Conservation (phyloP, 768 basidiomycete species). For the Suillus sp. region DNA sequence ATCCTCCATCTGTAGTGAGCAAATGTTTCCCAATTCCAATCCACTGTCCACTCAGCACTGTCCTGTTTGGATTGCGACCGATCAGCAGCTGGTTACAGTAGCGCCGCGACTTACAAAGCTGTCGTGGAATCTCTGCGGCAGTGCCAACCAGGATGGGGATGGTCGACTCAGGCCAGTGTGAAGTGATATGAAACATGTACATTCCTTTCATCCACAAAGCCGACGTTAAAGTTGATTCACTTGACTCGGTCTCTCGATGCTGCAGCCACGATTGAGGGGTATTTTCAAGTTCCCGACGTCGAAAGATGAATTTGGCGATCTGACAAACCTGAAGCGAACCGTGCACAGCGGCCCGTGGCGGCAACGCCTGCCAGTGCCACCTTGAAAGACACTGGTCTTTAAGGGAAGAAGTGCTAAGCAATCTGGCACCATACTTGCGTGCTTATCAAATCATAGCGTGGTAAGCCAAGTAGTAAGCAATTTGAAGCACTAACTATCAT, state of each 20-base stretch:
- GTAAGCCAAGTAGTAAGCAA: neutral
- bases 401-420: too few relatives aligned
- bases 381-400: too few relatives aligned
- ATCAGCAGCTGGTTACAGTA: neutral
- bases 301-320: neutral
- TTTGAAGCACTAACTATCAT: neutral
- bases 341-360: too few relatives aligned
- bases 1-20: slow-evolving; percentile 10
- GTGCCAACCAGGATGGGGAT: neutral
- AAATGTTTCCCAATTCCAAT: too few relatives aligned
- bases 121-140: neutral
- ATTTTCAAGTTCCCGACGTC: neutral
- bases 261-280: neutral
- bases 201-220: neutral
- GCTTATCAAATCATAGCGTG: neutral
- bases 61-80: too few relatives aligned
- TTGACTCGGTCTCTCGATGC: too few relatives aligned
- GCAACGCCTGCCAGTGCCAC: too few relatives aligned
- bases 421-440: neutral
- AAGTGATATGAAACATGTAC: neutral
- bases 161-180: neutral
- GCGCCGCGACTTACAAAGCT: too few relatives aligned
- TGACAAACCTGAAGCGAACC: neutral
- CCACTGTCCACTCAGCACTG: too few relatives aligned
- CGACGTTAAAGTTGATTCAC: neutral